Conservation (phyloP, 129 eudicot species). For the Flaveria ramosissima region DNA sequence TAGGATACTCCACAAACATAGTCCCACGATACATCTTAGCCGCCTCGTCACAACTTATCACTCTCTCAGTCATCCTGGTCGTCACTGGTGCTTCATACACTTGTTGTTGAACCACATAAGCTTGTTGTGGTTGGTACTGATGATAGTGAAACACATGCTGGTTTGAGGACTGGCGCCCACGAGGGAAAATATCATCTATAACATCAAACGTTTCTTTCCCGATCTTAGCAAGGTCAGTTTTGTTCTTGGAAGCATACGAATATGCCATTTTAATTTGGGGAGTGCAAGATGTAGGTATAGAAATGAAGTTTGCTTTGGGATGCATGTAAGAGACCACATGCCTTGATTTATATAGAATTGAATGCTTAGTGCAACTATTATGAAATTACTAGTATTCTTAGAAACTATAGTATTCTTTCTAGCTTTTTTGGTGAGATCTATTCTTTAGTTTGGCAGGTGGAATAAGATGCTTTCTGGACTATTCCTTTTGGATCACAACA, state of each 20-base stretch:
- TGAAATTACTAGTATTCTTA: background rate
- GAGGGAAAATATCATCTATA: constrained; percentile 31
- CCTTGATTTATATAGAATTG: constrained; percentile 26
- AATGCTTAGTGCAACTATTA: constrained; percentile 11
- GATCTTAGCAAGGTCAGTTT: constrained; percentile 25
- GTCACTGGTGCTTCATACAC: background rate
- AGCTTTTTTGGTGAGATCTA: background rate
- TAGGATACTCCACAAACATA: constrained; percentile 20
- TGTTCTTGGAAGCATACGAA: background rate
- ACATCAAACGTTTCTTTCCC: constrained; percentile 37
- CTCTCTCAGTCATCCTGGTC: constrained; percentile 16
- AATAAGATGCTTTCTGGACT: constrained; percentile 1
- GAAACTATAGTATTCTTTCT: background rate
- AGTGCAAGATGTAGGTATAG: background rate
- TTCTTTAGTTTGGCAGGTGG: constrained; percentile 7
- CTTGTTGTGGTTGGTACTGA: constrained; percentile 35
- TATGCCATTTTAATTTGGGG: constrained; percentile 27
- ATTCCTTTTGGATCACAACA: background rate
- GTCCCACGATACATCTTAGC: constrained; percentile 43
- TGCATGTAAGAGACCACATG: background rate
- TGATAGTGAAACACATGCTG: background rate
- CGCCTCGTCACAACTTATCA: constrained; percentile 31
- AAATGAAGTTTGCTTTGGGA: constrained; percentile 19
- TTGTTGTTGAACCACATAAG: constrained; percentile 29
- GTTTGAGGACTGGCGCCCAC: background rate